phyloP scores from a whole-genome alignment of 768 basidiomycete species.

The Mrakia blollopis region DNA sequence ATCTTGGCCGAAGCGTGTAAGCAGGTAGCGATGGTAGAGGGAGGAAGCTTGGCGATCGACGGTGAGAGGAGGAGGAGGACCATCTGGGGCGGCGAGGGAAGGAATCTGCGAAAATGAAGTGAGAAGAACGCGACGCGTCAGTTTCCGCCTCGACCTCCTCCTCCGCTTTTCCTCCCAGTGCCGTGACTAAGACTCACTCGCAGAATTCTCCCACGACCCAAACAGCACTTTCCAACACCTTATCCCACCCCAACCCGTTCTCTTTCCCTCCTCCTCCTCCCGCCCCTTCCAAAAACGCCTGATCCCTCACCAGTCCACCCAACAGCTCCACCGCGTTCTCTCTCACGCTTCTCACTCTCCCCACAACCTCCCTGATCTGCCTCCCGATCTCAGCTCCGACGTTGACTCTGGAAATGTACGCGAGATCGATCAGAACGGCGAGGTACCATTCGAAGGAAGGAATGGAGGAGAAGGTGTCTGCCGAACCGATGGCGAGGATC shows the following conservation, averaged over 20 bases:
- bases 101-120: slow-evolving; percentile 30
- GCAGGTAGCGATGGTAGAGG: slow-evolving; percentile 70
- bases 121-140: background rate
- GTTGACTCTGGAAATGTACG: slow-evolving; percentile 75
- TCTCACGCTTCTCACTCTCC: slow-evolving; percentile 58
- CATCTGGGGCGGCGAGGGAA: slow-evolving; percentile 70
- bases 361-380: slow-evolving; percentile 79
- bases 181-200: slow-evolving; percentile 54
- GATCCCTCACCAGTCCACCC: slow-evolving; percentile 73
- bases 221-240: slow-evolving; percentile 87
- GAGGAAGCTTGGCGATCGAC: slow-evolving; percentile 52
- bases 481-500: slow-evolving; percentile 80
- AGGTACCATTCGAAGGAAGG: slow-evolving; percentile 97
- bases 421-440: slow-evolving; percentile 85
- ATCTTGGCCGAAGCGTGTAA: slow-evolving; percentile 79
- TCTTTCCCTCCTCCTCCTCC: slow-evolving; percentile 6
- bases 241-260: slow-evolving; percentile 60
- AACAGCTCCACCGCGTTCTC: slow-evolving; percentile 77
- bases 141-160: background rate
- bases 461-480: slow-evolving; percentile 77
- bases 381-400: slow-evolving; percentile 73
- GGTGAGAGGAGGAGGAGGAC: slow-evolving; percentile 64
- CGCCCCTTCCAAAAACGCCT: slow-evolving; percentile 63
- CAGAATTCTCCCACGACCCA: slow-evolving; percentile 96
- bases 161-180: no score